Conservation (phyloP, 2,329 filamentous ascomycete species). For the Fusarium abutilonis region DNA sequence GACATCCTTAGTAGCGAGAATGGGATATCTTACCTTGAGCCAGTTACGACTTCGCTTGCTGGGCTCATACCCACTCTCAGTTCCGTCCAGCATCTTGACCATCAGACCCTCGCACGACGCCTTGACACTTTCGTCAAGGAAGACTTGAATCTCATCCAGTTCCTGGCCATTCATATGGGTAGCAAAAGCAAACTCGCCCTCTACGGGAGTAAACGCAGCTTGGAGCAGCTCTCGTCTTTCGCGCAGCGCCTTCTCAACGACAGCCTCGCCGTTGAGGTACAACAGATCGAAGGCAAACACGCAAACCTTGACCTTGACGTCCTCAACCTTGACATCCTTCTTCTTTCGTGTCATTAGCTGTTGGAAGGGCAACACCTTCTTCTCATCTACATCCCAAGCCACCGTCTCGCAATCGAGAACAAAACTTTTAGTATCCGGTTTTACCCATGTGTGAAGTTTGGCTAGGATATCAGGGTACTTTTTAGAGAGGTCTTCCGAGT, state of each 20-base stretch:
- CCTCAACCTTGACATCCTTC: conserved; percentile 95
- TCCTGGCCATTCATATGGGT: conserved; percentile 87
- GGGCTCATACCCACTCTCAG: conserved; percentile 93
- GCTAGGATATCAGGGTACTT: conserved; percentile 96
- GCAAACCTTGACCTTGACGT: conserved; percentile 96
- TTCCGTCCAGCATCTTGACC: conserved; percentile 98
- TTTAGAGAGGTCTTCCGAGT: conserved; percentile 95
- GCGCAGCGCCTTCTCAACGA: conserved; percentile 87
- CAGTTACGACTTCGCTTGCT: conserved; percentile 97
- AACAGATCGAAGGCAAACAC: conserved; percentile 96
- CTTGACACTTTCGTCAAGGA: conserved; percentile 94
- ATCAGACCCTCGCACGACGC: conserved; percentile 96
- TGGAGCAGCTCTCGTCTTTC: conserved; percentile 82
- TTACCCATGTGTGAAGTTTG: conserved; percentile 90
- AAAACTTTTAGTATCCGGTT: conserved; percentile 89
- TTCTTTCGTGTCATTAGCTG: conserved; percentile 98
- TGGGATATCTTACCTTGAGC: conserved; percentile 76
- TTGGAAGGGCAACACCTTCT: conserved; percentile 96
- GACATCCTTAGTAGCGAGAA: conserved; percentile 64
- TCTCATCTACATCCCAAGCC: conserved; percentile 93
- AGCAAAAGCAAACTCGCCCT: conserved; percentile 93
- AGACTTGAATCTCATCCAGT: conserved; percentile 89
- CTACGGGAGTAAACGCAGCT: conserved; percentile 76
- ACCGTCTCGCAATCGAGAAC: conserved; percentile 99
- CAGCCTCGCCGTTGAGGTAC: conserved; percentile 88